Base-by-base conservation (phyloP, 1,139 yeast genomes). In the Kodamaea fungicola region DNA sequence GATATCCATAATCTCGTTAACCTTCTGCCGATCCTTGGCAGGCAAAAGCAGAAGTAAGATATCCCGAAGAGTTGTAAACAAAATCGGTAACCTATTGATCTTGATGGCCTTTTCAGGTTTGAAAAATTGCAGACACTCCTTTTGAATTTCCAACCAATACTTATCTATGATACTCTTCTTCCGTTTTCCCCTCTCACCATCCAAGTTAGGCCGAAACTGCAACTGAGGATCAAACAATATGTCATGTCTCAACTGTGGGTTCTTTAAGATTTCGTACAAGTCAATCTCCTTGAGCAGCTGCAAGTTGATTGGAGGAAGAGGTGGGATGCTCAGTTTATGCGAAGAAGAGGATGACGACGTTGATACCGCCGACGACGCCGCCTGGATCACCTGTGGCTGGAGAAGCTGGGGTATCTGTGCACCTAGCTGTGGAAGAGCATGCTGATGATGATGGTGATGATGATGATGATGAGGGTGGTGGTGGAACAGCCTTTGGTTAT, bases 211-310 rank as follows among this genome's bases (percentile, higher is more conserved):
- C 50, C 96, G 74, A 60, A 89, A 89, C 66, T 89, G 96, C 42
- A 90, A 71, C 55, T 86, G 88, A 12, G 97, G 95, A 62, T 90
- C 97, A 57, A 90, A 90, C 22, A 88, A 73, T 41, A 90, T 87
- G 56, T 90, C 97, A 58, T 90, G 97, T 45, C 97, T 77, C 42
- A 90, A 70, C 60, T 88, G 96, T 7, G 96, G 96, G 61, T 90
- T 90, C 56, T 86, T 86, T 51, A 90, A 72, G 40, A 92, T 89
- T 55, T 89, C 96, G 45, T 85, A 87, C 38, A 90, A 65, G 54
- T 90, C 97, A 42, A 90, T 86, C 58, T 89, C 96, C 49, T 83
- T 79, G 49, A 90, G 71, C 30, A 89, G 80, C 53, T 84, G 92
- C 40, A 87, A 67, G 58, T 87, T 88, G 40, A 89, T 90, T 1